Evolutionary conservation across 306 rosid genomes (phyloP).

Genomic region (Ormosia semicastrata): DNA sequence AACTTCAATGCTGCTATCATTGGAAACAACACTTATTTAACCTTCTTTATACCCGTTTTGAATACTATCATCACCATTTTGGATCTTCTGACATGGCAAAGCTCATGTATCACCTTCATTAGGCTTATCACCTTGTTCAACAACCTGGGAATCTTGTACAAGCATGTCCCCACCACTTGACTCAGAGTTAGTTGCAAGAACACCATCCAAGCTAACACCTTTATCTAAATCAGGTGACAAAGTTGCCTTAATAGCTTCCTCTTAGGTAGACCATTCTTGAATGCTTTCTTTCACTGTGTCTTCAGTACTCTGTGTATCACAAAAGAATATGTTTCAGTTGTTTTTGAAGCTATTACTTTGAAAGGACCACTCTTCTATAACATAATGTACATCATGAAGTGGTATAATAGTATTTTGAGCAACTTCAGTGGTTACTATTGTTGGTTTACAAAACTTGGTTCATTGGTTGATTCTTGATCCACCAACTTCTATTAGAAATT

Average conservation of each 20-base stretch:
- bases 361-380: background rate
- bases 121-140: no score
- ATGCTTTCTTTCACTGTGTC: background rate
- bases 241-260: background rate
- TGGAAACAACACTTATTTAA: background rate
- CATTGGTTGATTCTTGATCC: background rate
- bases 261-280: background rate
- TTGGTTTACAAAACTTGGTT: background rate
- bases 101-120: no score
- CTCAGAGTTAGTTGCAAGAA: background rate
- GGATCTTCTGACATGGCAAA: no score
- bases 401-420: no score
- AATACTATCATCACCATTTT: background rate
- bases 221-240: background rate
- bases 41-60: background rate
- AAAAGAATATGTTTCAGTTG: background rate
- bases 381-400: background rate
- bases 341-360: background rate
- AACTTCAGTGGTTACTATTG: no score
- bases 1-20: background rate
- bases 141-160: no score
- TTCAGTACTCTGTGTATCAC: background rate
- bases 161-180: background rate
- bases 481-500: background rate
- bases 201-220: background rate